Base-by-base conservation (phyloP, 768 basidiomycete genomes). In the Pulveroboletus sp. region DNA sequence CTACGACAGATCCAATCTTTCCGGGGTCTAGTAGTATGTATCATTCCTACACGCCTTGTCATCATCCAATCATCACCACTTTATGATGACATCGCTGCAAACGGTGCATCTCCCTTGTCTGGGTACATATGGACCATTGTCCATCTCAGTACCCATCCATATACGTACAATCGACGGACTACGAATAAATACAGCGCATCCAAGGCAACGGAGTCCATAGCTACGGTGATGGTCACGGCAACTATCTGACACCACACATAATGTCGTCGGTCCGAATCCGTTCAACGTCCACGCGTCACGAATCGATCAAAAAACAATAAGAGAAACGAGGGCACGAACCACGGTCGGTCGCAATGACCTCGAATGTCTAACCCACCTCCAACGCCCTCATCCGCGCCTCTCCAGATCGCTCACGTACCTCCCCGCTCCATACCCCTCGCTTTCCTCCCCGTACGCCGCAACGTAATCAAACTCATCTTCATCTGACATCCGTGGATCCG, bases 341-440 rank as follows among this genome's bases (percentile, higher is more conserved):
- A n/a, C n/a, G n/a, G n/a, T n/a, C n/a, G n/a, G n/a, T n/a, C n/a
- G n/a, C n/a, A n/a, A n/a, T n/a, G n/a, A n/a, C n/a, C n/a, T n/a
- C n/a, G n/a, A n/a, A n/a, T n/a, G n/a, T n/a, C n/a, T n/a, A n/a
- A n/a, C n/a, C n/a, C n/a, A n/a, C n/a, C n/a, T n/a, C n/a, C n/a
- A n/a, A n/a, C n/a, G n/a, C 10, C 39, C n/a, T 31, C 32, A 35
- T 38, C 35, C 49, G 22, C 26, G 20, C 20, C 9, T 44, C 19
- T 78, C 76, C 59, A 79, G 58, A 61, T 77, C 69, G 34, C 76
- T 79, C 23, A 76, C 68, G 56, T 76, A 79, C 57, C 59, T 72
- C 19, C 76, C 76, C 17, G 70, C 62, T 16, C 61, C 67, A 63
- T 80, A 79, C 20, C 71, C 73, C 26, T 30, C 52, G 14, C 45